Percentiles rank a stretch among this genome's conserved stretches.
Conservation (phyloP, 768 basidiomycete genomes). For the Leccinum arenicola region DNA sequence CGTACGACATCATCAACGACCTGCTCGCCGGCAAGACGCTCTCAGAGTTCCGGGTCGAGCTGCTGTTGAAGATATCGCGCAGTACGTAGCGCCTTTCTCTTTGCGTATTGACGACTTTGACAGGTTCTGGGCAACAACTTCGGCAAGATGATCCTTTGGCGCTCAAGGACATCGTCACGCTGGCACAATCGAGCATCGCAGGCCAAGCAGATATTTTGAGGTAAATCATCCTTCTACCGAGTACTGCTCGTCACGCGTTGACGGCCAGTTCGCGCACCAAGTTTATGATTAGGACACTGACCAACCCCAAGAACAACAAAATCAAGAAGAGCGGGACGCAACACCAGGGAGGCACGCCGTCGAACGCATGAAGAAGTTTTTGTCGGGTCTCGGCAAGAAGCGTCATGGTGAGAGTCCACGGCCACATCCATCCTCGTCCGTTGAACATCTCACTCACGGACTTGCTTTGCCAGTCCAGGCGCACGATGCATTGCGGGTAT, state of each 20-base stretch:
- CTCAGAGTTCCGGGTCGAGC: conserved; percentile 79
- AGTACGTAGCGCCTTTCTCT: conserved; percentile 45
- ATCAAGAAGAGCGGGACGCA: conserved; percentile 60
- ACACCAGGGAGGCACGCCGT: conserved; percentile 71
- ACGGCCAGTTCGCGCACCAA: conserved; percentile 74
- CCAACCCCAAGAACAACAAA: conserved; percentile 91
- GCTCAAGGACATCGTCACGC: conserved; percentile 84
- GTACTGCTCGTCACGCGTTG: neutral
- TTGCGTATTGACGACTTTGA: conserved; percentile 9
- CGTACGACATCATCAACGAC: conserved; percentile 85
- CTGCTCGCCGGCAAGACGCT: conserved; percentile 58
- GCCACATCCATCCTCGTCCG: neutral
- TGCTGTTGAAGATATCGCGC: conserved; percentile 79
- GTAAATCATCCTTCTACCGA: conserved; percentile 30
- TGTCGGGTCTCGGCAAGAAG: conserved; percentile 72
- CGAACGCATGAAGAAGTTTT: conserved; percentile 85
- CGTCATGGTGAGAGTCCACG: conserved; percentile 52
- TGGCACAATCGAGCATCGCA: conserved; percentile 72
- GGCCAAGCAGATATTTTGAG: conserved; percentile 48
- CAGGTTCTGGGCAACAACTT: conserved; percentile 91
- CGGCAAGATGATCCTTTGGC: conserved; percentile 90
- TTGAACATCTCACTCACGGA: neutral
- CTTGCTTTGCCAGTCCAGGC: conserved; percentile 56
- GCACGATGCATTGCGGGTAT: conserved; percentile 84
- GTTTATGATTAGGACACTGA: conserved; percentile 96